A percentile compares a stretch with the other conserved stretches of the same genome.
Conservation (phyloP, 2,329 filamentous ascomycete species). For the Colletotrichum spinosum region DNA sequence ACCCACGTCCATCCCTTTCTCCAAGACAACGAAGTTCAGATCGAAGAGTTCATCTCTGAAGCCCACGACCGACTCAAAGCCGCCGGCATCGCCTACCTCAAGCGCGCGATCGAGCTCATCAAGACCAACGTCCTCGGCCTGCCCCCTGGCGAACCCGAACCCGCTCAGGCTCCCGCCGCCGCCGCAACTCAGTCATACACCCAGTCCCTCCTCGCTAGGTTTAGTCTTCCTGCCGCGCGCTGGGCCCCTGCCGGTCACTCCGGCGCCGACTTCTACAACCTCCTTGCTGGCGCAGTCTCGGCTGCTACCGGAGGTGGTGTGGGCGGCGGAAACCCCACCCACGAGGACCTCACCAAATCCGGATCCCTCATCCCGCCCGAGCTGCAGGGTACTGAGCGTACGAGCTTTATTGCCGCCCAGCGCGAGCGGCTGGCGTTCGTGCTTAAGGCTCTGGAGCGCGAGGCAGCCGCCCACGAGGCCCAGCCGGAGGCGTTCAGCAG, state of each 20-base stretch:
- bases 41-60: constrained; percentile 89
- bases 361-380: constrained; percentile 73
- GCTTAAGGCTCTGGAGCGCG: constrained; percentile 81
- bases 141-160: constrained; percentile 63
- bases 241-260: constrained; percentile 61
- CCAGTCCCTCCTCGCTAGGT: constrained; percentile 84
- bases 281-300: constrained; percentile 80
- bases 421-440: constrained; percentile 81
- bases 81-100: constrained; percentile 81
- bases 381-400: constrained; percentile 74
- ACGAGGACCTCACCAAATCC: constrained; percentile 48
- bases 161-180: constrained; percentile 53
- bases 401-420: constrained; percentile 81
- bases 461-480: constrained; percentile 70
- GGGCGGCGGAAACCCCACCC: constrained; percentile 47
- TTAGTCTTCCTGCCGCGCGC: constrained; percentile 81
- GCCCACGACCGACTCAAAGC: constrained; percentile 82
- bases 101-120: constrained; percentile 76
- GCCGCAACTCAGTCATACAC: constrained; percentile 73
- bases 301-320: constrained; percentile 64
- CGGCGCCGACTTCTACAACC: constrained; percentile 77
- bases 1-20: constrained; percentile 90
- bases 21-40: constrained; percentile 84
- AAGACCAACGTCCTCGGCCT: constrained; percentile 84
- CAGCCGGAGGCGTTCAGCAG: constrained; percentile 40